Percentiles rank a stretch among this genome's conserved stretches.
phyloP scores from a whole-genome alignment of 768 basidiomycete genomes.

The Tulasnella sp. region DNA sequence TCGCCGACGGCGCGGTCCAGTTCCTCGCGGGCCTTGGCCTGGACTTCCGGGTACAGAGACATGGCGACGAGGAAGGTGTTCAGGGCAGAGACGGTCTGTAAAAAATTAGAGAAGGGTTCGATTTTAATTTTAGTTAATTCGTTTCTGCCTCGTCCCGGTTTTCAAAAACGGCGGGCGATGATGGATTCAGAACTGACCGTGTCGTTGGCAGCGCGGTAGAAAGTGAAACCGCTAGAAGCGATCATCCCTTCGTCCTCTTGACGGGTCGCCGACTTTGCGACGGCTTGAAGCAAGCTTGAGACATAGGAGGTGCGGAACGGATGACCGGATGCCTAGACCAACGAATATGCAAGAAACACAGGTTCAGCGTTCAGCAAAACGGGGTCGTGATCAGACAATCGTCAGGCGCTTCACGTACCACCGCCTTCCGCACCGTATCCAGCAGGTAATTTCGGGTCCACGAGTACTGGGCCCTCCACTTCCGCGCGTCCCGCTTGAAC shows the following conservation, averaged over 20 bases:
- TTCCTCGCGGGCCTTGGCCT: conserved; percentile 19
- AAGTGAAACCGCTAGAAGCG: neutral
- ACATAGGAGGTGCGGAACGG: neutral
- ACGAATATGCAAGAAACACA: too few species aligned
- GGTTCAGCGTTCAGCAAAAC: too few species aligned
- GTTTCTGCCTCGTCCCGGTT: too few species aligned
- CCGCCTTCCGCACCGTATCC: neutral
- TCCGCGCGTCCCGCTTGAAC: neutral
- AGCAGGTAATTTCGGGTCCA: neutral
- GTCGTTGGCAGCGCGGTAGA: neutral
- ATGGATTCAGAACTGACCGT: neutral
- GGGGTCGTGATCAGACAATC: neutral
- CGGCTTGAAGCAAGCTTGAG: neutral
- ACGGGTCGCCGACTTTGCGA: neutral
- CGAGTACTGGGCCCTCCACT: neutral
- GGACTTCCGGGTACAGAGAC: conserved; percentile 27
- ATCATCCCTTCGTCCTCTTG: neutral
- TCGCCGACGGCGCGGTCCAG: conserved; percentile 24
- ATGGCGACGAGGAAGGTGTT: conserved; percentile 30
- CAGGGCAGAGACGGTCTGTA: conserved; percentile 22
- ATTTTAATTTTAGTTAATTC: too few species aligned
- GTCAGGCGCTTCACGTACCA: neutral
- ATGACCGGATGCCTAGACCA: neutral
- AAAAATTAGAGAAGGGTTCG: too few species aligned
- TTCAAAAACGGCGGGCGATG: too few species aligned